A percentile compares a stretch with the other conserved stretches of the same genome.
Evolutionary conservation across 768 basidiomycete genomes (phyloP).

Genomic region (Collybia sordida): DNA sequence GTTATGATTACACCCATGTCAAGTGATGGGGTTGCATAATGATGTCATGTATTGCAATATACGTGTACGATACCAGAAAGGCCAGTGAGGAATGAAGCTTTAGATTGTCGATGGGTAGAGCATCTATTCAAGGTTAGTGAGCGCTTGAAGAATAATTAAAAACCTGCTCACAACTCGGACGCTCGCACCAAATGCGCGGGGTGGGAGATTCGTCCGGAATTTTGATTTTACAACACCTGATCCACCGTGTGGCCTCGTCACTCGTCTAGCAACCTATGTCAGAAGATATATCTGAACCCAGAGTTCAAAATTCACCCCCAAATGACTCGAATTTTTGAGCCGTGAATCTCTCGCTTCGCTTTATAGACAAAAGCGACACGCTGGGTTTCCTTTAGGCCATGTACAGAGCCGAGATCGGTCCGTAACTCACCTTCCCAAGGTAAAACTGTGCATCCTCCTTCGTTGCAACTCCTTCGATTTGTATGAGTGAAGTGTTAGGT

Average conservation of each 20-base stretch:
- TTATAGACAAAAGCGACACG: constrained; percentile 98
- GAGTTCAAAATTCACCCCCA: constrained; percentile 73
- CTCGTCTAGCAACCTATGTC: constrained; percentile 53
- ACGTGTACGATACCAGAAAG: constrained; percentile 30
- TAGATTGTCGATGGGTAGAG: constrained; percentile 87
- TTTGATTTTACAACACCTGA: constrained; percentile 96
- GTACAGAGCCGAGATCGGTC: background rate
- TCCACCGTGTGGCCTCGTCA: constrained; percentile 92
- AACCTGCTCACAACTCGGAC: constrained; percentile 77
- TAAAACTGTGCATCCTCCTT: constrained; percentile 97
- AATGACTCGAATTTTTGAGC: constrained; percentile 95
- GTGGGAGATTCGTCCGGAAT: constrained; percentile 94
- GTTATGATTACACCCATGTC: background rate
- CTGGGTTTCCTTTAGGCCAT: constrained; percentile 35
- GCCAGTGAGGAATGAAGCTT: constrained; percentile 38
- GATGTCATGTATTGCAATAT: constrained; percentile 48
- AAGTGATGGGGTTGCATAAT: constrained; percentile 24
- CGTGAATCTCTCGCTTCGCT: constrained; percentile 91
- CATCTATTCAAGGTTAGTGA: constrained; percentile 54
- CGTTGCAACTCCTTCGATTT: constrained; percentile 93
- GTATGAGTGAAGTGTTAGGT: constrained; percentile 94
- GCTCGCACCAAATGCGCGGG: constrained; percentile 89
- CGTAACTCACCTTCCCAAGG: constrained; percentile 85
- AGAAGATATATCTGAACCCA: background rate
- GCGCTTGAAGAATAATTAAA: constrained; percentile 1